phyloP scores from a whole-genome alignment of 306 rosid genomes.

The Datisca glomerata region DNA sequence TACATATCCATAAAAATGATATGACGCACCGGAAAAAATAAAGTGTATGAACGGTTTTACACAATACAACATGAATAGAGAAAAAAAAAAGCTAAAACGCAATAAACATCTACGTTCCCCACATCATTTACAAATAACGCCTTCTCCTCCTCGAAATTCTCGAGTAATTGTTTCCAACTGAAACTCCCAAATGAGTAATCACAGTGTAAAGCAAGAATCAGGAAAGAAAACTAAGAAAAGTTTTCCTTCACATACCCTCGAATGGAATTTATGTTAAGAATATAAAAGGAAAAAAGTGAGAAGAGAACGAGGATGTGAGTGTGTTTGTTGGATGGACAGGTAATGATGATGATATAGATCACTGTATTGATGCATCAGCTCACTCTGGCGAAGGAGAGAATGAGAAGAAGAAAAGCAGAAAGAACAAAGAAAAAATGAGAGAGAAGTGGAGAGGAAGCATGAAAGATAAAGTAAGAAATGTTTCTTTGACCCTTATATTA shows the following conservation, averaged over 20 bases:
- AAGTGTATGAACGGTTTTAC: no score
- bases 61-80: no score
- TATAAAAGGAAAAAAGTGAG: constrained; percentile 9
- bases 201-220: constrained; percentile 6
- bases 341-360: constrained; percentile 20
- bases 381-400: constrained; percentile 13
- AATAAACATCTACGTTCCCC: no score
- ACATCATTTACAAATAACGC: constrained; percentile 9
- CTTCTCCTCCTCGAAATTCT: constrained; percentile 5
- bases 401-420: constrained; percentile 6
- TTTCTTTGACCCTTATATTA: no score
- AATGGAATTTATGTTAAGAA: neutral
- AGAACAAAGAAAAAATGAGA: constrained; percentile 4
- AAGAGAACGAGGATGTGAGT: constrained; percentile 2
- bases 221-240: constrained; percentile 1
- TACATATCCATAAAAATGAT: no score
- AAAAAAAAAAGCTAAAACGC: no score
- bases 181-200: constrained; percentile 17
- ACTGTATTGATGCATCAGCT: constrained; percentile 14
- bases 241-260: neutral
- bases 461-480: no score
- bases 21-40: no score
- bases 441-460: constrained; percentile 10
- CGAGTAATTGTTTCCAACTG: neutral
- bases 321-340: constrained; percentile 7